Base-by-base conservation (phyloP, 176 grass and related monocot species). In the Pharus latifolius region DNA sequence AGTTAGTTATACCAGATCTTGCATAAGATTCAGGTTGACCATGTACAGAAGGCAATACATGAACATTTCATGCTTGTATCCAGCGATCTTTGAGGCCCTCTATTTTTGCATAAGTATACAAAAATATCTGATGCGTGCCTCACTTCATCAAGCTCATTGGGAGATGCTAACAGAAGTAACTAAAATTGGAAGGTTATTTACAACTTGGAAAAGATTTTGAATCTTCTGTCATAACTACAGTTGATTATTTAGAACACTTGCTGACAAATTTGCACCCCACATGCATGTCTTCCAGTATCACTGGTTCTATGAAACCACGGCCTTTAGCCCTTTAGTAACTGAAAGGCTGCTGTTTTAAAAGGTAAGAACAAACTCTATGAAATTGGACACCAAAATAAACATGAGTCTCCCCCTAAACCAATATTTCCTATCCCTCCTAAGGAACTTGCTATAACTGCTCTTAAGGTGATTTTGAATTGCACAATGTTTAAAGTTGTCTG, bases 11-110 rank as follows among this genome's bases (percentile, higher is more conserved):
- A 62, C 14, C 60, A 11, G 37, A 69, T 69, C 30, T 57, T 54
- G 23, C 11, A 46, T 3, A 77, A 57, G 37, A 45, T 31, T 46
- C 9, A 1, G 19, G 42, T 47, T 66, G 43, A 18, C 31, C 44
- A 69, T 61, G 60, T 67, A 37, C 50, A 79, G 19, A 58, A 62
- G 25, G 46, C 16, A 31, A 58, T 11, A 77, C n/a, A n/a, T n/a
- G n/a, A n/a, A n/a, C 12, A 77, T 56, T 19, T 56, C 10, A 28
- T 56, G 18, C 5, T 58, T 29, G 12, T 19, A 28, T 6, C 6
- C 17, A 44, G 45, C 45, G 25, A 65, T 8, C 9, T 32, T 18
- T 32, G 2, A 17, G 10, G 26, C 17, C 43, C 42, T 18, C 43
- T 48, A 7, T 30, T 18, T 43, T 32, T 49, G 64, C 7, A 14